Base-by-base conservation (phyloP, 2,329 filamentous ascomycete species). In the Hypoxylon sp. region DNA sequence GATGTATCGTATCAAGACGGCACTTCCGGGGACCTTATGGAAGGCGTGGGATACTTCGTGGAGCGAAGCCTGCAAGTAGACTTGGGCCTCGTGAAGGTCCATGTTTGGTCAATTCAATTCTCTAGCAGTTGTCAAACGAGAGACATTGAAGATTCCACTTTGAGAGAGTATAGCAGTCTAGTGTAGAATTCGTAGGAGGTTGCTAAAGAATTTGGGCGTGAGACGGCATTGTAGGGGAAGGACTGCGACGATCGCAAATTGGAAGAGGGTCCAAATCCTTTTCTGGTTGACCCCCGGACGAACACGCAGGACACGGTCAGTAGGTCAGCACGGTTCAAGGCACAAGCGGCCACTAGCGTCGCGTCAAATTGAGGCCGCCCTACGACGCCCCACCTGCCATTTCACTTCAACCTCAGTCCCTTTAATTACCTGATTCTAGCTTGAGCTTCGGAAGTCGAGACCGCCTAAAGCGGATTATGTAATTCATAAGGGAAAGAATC, bases 1-100 rank as follows among this genome's bases (percentile, higher is more conserved):
- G 78, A 99, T 94, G 82, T 99, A 99, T 70, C 96, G 93, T 74
- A 97, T 88, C 76, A 98, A 86, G 74, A 99, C 97, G 46, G 95
- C 93, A 31, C 95, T 98, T 57, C 96, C 96, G 31, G 96, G 97
- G 42, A 99, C 88, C 77, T 92, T 93, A 76, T 98, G 94, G 79
- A 99, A 97, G 64, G 90, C 86, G 65, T 88, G 83, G 58, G 84
- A 84, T 24, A 86, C 80, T 71, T 85, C 83, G 68, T 86, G 82
- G 50, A 88, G 81, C 72, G 86, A 85, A 64, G 83, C 79, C 65
- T 85, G 82, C 69, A 88, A 74, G 72, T 88, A 82, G 60, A 80
- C 80, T 75, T 90, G 88, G 35, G 88, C 82, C 75, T 89, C 86
- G 75, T 89, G 86, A 61, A 91, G 81, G 75, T 92, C 89, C 89